Percentiles rank a stretch among this genome's conserved stretches.
These are phyloP conservation scores for Mycena filopes DNA, from an alignment of 768 basidiomycete species.

Conservation along the genomic window DNA sequence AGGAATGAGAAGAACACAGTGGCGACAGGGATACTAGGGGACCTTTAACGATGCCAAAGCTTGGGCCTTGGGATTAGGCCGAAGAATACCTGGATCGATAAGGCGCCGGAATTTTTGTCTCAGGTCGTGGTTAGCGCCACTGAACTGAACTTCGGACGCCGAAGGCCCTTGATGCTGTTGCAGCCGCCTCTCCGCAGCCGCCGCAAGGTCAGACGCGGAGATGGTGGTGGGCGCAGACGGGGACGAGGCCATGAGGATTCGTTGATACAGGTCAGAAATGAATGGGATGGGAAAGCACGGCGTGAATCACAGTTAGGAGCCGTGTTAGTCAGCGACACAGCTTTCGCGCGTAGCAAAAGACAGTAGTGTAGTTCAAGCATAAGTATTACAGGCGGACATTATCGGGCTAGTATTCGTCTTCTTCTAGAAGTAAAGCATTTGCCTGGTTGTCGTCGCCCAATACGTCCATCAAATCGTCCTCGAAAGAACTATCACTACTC, in stretches of 20 bases:
- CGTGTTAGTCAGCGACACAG: slow-evolving; percentile 21
- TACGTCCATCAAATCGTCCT: slow-evolving; percentile 45
- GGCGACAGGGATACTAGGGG: slow-evolving; percentile 29
- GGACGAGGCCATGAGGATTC: slow-evolving; percentile 8
- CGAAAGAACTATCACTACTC: slow-evolving; percentile 73
- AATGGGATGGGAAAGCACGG: not conserved
- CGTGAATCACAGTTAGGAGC: slow-evolving; percentile 5
- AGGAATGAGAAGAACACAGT: slow-evolving; percentile 31
- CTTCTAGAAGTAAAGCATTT: not conserved
- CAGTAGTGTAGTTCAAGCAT: no score
- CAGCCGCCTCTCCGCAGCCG: slow-evolving; percentile 57
- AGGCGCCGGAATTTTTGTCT: slow-evolving; percentile 80
- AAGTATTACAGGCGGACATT: no score
- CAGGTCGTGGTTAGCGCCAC: slow-evolving; percentile 67
- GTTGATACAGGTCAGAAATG: not conserved
- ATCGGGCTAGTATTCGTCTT: not conserved
- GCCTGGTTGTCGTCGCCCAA: slow-evolving; percentile 27
- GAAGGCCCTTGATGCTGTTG: slow-evolving; percentile 38
- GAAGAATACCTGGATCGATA: slow-evolving; percentile 81
- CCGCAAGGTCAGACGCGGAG: slow-evolving; percentile 43
- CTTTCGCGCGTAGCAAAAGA: no score
- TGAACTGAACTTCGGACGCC: slow-evolving; percentile 25
- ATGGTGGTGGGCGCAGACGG: slow-evolving; percentile 4
- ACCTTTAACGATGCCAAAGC: slow-evolving; percentile 75
- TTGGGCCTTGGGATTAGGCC: slow-evolving; percentile 72